phyloP scores from a whole-genome alignment of 2,329 filamentous ascomycete species.

The Ceratocystiopsis brevicomis region DNA sequence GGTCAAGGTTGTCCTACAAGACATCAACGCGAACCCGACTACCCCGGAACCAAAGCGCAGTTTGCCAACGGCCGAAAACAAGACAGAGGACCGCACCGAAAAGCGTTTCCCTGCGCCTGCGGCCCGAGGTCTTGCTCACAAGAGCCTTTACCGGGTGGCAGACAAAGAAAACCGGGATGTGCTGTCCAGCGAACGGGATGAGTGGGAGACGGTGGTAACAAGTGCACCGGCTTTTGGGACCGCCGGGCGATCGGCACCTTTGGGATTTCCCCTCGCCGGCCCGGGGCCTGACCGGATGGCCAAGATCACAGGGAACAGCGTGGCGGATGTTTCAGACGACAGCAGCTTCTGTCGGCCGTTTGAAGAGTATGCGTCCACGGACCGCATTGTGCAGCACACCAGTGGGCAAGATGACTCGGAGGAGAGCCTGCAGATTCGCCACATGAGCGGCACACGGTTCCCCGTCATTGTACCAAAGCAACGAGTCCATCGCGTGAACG shows the following conservation, averaged over 20 bases:
- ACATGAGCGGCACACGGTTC: slow-evolving; percentile 10
- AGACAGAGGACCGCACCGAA: not conserved
- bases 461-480: slow-evolving; percentile 15
- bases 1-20: slow-evolving; percentile 10
- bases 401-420: slow-evolving; percentile 4
- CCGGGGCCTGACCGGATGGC: not conserved
- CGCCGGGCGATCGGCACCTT: not conserved
- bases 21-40: not conserved
- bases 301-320: slow-evolving; percentile 19
- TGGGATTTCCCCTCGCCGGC: not conserved
- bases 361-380: slow-evolving; percentile 12
- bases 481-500: slow-evolving; percentile 16
- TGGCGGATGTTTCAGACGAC: slow-evolving; percentile 25
- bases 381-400: slow-evolving; percentile 13
- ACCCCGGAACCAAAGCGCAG: not conserved
- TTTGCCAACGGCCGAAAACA: not conserved
- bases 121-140: too few species aligned
- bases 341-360: slow-evolving; percentile 6
- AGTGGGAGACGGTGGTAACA: slow-evolving; percentile 21
- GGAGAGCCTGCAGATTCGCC: slow-evolving; percentile 6
- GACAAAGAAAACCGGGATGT: not conserved
- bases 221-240: slow-evolving; percentile 13
- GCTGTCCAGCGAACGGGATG: slow-evolving; percentile 15
- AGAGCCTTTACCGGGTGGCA: not conserved
- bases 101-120: not conserved